Evolutionary conservation across 2,329 filamentous ascomycete species (phyloP).

Genomic region (Aspergillus viridinutans): DNA sequence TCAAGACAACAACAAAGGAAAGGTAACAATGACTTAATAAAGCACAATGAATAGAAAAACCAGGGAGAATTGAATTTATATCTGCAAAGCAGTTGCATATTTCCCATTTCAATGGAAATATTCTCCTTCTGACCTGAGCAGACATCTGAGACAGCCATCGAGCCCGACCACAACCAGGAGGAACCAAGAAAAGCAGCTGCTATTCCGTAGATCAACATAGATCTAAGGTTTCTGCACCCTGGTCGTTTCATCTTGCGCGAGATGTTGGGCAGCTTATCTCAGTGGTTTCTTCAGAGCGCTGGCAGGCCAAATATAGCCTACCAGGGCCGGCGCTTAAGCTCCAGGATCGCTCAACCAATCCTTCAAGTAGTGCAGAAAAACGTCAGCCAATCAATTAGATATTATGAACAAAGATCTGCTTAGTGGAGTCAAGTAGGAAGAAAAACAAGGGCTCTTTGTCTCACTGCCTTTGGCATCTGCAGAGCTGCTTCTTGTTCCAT

Average conservation of each 20-base stretch:
- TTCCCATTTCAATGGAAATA: neutral
- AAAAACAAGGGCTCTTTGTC: slow-evolving; percentile 2
- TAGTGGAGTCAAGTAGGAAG: neutral
- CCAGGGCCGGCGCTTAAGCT: slow-evolving; percentile 23
- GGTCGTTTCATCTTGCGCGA: slow-evolving; percentile 24
- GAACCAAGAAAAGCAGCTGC: neutral
- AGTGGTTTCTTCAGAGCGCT: slow-evolving; percentile 18
- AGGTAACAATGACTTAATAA: neutral
- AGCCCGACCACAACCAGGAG: slow-evolving; percentile 1
- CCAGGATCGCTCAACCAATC: slow-evolving; percentile 21
- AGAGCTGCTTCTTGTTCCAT: slow-evolving; percentile 12
- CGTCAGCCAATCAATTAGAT: slow-evolving; percentile 2
- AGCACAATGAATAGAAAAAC: neutral
- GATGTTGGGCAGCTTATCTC: slow-evolving; percentile 10
- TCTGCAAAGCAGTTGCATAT: neutral
- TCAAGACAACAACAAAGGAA: slow-evolving; percentile 1
- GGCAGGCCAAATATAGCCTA: slow-evolving; percentile 23
- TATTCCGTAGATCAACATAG: neutral
- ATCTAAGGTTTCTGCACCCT: neutral
- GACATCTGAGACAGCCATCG: neutral
- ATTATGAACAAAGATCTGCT: neutral
- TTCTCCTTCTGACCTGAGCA: neutral
- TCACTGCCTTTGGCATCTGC: slow-evolving; percentile 1
- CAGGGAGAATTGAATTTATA: neutral
- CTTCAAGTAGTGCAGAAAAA: neutral